These are phyloP conservation scores for Podospora appendiculata DNA, from an alignment of 495 filamentous ascomycete genomes.

Conservation along the genomic window DNA sequence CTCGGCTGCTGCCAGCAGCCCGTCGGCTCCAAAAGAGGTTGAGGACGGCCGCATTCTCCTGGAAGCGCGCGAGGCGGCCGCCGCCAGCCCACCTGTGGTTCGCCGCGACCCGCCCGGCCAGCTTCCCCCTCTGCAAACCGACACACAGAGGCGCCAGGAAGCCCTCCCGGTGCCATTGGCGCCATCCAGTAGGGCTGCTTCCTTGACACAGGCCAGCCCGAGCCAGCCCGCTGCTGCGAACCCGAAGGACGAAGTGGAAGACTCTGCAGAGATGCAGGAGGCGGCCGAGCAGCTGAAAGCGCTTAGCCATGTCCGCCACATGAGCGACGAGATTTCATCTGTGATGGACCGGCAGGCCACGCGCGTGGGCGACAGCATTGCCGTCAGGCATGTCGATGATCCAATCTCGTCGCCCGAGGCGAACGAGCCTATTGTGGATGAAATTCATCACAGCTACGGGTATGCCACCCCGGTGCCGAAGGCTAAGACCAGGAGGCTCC, in stretches of 20 bases:
- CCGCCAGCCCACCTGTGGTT: conserved; percentile 17
- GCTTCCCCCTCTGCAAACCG: conserved; percentile 20
- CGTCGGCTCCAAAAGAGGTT: conserved; percentile 34
- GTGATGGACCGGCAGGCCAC: conserved; percentile 13
- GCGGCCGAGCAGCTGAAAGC: conserved; percentile 52
- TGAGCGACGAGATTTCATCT: conserved; percentile 32
- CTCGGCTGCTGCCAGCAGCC: conserved; percentile 25
- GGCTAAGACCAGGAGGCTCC: conserved; percentile 37
- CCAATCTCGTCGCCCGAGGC: conserved; percentile 32
- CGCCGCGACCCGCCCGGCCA: conserved; percentile 10
- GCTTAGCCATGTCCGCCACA: conserved; percentile 46
- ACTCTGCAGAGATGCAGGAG: conserved; percentile 52
- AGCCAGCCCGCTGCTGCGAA: conserved; percentile 7
- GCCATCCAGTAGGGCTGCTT: background rate
- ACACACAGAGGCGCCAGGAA: conserved; percentile 20
- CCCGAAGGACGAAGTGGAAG: conserved; percentile 44
- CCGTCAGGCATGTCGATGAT: conserved; percentile 29
- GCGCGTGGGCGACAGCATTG: conserved; percentile 26
- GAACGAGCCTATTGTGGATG: conserved; percentile 31
- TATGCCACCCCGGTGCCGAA: conserved; percentile 35
- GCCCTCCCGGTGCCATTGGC: background rate
- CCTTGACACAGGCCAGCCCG: conserved; percentile 8
- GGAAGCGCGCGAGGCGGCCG: conserved; percentile 29
- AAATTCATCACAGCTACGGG: conserved; percentile 25
- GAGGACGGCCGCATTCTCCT: conserved; percentile 43